A percentile compares a stretch with the other conserved stretches of the same genome.
Conservation (phyloP, 1,284 basidiomycete species). For the Ustilago bromivora region DNA sequence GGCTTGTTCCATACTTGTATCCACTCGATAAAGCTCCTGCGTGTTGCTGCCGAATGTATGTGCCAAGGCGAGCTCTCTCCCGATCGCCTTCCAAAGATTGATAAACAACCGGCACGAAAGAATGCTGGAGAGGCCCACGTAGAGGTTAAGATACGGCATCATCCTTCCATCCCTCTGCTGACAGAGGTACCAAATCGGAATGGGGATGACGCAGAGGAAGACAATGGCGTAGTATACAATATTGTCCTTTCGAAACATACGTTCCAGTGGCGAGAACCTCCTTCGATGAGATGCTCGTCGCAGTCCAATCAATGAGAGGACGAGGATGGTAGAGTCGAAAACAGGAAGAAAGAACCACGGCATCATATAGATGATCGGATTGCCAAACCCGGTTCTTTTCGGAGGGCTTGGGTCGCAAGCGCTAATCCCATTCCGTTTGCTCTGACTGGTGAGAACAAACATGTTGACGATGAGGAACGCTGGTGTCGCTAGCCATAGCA, state of each 20-base stretch:
- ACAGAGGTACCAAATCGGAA: slow-evolving; percentile 48
- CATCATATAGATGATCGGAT: slow-evolving; percentile 41
- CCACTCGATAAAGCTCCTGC: slow-evolving; percentile 36
- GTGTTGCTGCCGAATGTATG: slow-evolving; percentile 38
- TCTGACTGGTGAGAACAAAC: slow-evolving; percentile 35
- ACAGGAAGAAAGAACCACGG: slow-evolving; percentile 54
- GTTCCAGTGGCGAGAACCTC: slow-evolving; percentile 40
- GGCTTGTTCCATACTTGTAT: slow-evolving; percentile 30
- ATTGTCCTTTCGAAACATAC: slow-evolving; percentile 54
- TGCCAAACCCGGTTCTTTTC: slow-evolving; percentile 1
- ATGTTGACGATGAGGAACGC: slow-evolving; percentile 46
- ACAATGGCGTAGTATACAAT: slow-evolving; percentile 50
- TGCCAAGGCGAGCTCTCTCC: slow-evolving; percentile 45
- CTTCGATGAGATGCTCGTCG: slow-evolving; percentile 41
- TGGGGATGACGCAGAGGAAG: slow-evolving; percentile 48
- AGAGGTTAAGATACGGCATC: slow-evolving; percentile 52
- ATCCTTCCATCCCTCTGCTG: slow-evolving; percentile 40
- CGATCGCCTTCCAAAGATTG: slow-evolving; percentile 56
- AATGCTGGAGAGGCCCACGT: slow-evolving; percentile 49
- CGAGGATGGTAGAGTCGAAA: slow-evolving; percentile 49
- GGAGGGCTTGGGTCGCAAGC: slow-evolving; percentile 47
- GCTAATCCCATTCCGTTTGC: slow-evolving; percentile 45
- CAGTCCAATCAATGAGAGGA: slow-evolving; percentile 42
- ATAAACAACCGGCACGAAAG: slow-evolving; percentile 50
- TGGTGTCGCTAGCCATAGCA: slow-evolving; percentile 46